These are phyloP conservation scores for Aspergillus sp. DNA, from an alignment of 2,329 filamentous ascomycete genomes.

Conservation along the genomic window DNA sequence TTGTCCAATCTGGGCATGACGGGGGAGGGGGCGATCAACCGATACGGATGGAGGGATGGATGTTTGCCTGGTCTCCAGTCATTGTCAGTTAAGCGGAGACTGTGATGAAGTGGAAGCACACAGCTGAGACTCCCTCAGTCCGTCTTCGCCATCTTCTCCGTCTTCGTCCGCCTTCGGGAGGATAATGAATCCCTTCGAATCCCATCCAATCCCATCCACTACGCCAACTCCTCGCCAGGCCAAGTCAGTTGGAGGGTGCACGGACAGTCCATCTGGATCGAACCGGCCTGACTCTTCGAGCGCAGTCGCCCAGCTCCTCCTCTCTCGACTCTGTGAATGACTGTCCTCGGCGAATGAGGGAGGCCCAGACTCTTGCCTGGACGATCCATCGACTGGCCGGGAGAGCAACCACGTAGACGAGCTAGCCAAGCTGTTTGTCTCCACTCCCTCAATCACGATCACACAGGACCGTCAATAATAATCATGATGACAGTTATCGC, in stretches of 20 bases:
- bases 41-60: not conserved
- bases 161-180: not conserved
- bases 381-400: slow-evolving; percentile 23
- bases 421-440: not conserved
- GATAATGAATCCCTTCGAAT: not conserved
- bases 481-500: not conserved
- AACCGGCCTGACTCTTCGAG: not conserved
- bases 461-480: not conserved
- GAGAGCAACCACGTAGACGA: slow-evolving; percentile 22
- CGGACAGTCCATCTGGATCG: no score
- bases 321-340: not conserved
- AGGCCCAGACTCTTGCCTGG: not conserved
- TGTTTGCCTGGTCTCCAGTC: not conserved
- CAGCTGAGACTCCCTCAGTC: no score
- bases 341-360: no score
- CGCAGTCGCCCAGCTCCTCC: no score
- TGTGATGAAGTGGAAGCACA: no score
- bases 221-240: no score
- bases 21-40: not conserved
- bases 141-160: no score
- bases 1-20: not conserved
- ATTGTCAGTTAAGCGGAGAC: not conserved
- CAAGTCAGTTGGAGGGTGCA: no score
- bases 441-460: not conserved
- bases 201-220: not conserved